Conservation (phyloP, 2,329 filamentous ascomycete species). For the Colletotrichum phormii region DNA sequence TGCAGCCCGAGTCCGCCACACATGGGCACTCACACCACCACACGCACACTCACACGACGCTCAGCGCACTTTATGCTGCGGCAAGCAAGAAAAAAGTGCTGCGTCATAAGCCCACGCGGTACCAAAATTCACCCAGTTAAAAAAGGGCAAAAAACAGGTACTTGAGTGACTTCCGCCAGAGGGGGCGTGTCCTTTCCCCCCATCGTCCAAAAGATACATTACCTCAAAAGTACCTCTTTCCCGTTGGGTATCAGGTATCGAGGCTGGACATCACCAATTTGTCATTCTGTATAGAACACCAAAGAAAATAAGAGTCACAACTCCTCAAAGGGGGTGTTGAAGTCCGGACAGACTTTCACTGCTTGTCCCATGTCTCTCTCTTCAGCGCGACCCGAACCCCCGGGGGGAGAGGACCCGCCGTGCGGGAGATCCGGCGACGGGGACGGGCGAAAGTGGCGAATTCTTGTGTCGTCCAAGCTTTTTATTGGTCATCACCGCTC, state of each 20-base stretch:
- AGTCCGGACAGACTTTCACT: slow-evolving; percentile 3
- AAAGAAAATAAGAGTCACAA: not conserved
- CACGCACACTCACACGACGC: too few species aligned
- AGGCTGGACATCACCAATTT: not conserved
- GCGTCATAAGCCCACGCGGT: not conserved
- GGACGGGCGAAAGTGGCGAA: not conserved
- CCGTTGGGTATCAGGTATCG: not conserved
- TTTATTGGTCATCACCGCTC: not conserved
- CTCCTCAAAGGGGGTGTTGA: not conserved
- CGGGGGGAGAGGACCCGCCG: not conserved
- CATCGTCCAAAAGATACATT: not conserved
- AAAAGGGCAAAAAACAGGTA: not conserved
- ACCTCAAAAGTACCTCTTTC: not conserved
- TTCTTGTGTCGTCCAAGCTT: too few species aligned
- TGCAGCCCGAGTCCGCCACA: not conserved
- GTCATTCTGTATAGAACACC: not conserved
- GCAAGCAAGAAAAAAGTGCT: not conserved
- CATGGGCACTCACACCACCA: not conserved
- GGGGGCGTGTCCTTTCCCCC: not conserved
- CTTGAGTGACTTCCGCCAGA: not conserved
- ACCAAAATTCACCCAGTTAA: too few species aligned
- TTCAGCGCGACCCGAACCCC: slow-evolving; percentile 5
- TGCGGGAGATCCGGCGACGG: slow-evolving; percentile 4
- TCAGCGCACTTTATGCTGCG: not conserved
- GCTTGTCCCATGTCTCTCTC: not conserved